Percentiles rank a stretch among this genome's conserved stretches.
phyloP scores from a whole-genome alignment of 1,139 yeast species.

The Debaryomycetaceae sp. region DNA sequence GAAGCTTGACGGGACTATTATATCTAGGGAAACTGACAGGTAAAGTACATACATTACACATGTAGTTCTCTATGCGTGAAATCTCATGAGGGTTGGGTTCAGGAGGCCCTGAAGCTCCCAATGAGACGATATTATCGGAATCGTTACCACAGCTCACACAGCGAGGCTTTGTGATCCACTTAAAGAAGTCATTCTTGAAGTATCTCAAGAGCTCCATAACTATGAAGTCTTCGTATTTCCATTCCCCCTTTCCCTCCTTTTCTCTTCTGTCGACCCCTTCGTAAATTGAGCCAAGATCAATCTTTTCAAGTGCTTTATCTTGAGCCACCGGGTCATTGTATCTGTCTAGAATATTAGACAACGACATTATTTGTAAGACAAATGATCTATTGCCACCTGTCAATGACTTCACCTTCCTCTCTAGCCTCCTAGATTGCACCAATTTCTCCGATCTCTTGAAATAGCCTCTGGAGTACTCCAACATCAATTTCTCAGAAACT shows the following conservation, averaged over 20 bases:
- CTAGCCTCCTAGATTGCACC: conserved; percentile 1
- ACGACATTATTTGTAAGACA: conserved; percentile 7
- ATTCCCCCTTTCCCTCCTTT: conserved; percentile 2
- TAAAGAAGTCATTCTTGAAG: conserved; percentile 77
- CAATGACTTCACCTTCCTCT: conserved; percentile 2
- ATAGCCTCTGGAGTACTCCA: conserved; percentile 6
- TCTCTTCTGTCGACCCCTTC: conserved; percentile 34
- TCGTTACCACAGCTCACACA: conserved; percentile 49
- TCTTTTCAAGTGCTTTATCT: conserved; percentile 28
- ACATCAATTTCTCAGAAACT: conserved; percentile 9
- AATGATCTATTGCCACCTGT: conserved; percentile 10
- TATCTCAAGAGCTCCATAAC: conserved; percentile 69
- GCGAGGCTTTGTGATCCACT: conserved; percentile 74
- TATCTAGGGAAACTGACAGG: conserved; percentile 69
- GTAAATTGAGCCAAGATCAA: conserved; percentile 37
- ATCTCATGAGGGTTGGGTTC: conserved; percentile 29
- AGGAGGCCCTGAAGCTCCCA: conserved; percentile 16
- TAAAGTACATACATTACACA: conserved; percentile 50
- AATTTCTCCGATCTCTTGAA: conserved; percentile 2
- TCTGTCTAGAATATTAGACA: conserved; percentile 8
- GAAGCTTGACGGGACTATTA: conserved; percentile 60
- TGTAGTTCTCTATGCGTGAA: conserved; percentile 54
- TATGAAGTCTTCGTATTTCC: conserved; percentile 58
- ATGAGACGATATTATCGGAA: conserved; percentile 11
- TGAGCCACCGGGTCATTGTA: conserved; percentile 12